phyloP scores from a whole-genome alignment of 495 filamentous ascomycete species.

The Aspergillus taichungensis region DNA sequence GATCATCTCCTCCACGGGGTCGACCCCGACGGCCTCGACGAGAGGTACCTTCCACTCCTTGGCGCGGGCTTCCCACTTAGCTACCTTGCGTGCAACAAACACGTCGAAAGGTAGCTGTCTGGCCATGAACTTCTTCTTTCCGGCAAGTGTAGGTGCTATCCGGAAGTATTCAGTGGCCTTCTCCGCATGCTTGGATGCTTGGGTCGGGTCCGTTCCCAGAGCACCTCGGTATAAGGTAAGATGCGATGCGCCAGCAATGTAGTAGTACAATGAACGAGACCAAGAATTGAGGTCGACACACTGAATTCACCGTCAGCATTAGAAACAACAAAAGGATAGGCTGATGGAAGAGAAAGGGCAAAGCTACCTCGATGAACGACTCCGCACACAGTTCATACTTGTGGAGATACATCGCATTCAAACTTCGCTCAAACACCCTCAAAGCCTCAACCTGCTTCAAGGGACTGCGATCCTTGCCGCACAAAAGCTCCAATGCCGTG shows the following conservation, averaged over 20 bases:
- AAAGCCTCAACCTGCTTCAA: constrained; percentile 81
- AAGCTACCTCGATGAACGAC: constrained; percentile 55
- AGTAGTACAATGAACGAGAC: constrained; percentile 85
- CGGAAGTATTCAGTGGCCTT: constrained; percentile 61
- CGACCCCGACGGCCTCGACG: constrained; percentile 74
- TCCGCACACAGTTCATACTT: constrained; percentile 61
- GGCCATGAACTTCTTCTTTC: constrained; percentile 85
- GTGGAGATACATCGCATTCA: constrained; percentile 73
- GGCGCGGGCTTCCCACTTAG: constrained; percentile 82
- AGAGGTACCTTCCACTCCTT: constrained; percentile 59
- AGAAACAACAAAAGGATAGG: not conserved
- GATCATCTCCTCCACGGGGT: constrained; percentile 87
- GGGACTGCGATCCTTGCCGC: constrained; percentile 48
- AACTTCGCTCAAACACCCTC: constrained; percentile 72
- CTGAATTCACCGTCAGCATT: constrained; percentile 9
- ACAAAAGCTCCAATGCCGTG: constrained; percentile 57
- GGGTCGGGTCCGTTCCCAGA: constrained; percentile 34
- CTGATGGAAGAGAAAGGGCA: not conserved
- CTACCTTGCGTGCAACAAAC: constrained; percentile 75
- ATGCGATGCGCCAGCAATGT: constrained; percentile 70
- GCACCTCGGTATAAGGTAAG: constrained; percentile 68
- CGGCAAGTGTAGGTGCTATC: constrained; percentile 64
- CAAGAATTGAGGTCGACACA: constrained; percentile 84
- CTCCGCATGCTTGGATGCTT: constrained; percentile 46
- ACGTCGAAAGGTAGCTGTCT: constrained; percentile 83